Percentiles rank a stretch among this genome's conserved stretches.
Conservation (phyloP, 2,329 filamentous ascomycete species). For the Verticillium dahliae region DNA sequence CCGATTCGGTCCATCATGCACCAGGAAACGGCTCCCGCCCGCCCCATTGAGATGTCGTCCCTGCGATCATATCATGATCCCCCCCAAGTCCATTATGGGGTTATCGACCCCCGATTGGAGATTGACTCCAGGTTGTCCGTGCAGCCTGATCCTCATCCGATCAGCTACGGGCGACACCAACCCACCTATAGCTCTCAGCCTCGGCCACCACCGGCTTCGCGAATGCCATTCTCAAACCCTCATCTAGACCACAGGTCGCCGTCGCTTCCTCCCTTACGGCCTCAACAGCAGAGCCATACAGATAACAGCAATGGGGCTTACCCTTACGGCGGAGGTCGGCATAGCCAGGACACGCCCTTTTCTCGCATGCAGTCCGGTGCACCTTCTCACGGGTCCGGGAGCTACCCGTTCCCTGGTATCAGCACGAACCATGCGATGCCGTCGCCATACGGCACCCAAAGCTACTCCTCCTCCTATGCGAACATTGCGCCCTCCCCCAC, state of each 20-base stretch:
- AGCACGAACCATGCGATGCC: neutral
- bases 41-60: constrained; percentile 9
- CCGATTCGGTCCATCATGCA: neutral
- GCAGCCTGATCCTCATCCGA: neutral
- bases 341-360: constrained; percentile 6
- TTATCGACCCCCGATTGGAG: neutral
- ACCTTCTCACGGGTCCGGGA: neutral
- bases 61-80: constrained; percentile 1
- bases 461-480: constrained; percentile 5
- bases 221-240: constrained; percentile 13
- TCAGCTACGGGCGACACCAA: neutral
- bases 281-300: neutral
- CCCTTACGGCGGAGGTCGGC: neutral
- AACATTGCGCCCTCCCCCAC: constrained; percentile 6
- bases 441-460: neutral
- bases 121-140: neutral
- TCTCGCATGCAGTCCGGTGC: constrained; percentile 6
- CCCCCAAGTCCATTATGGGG: neutral
- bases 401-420: neutral
- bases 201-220: constrained; percentile 1
- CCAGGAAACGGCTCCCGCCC: constrained; percentile 5
- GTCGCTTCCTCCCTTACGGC: constrained; percentile 8
- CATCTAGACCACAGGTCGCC: constrained; percentile 7
- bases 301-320: neutral
- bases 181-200: neutral